Conservation (phyloP, 129 eudicot species). For the Artemisia annua region DNA sequence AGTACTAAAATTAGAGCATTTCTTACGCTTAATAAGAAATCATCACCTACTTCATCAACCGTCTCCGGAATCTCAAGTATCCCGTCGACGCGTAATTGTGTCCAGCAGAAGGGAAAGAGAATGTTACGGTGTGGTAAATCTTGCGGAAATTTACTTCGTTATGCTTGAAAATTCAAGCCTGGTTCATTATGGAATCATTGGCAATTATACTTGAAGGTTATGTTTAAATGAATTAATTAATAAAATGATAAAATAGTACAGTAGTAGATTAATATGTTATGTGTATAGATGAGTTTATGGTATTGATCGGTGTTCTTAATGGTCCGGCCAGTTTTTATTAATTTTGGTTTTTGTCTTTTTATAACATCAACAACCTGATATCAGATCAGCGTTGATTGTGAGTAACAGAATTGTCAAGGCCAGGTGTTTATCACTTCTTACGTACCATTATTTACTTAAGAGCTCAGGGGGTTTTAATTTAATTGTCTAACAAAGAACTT, state of each 20-base stretch:
- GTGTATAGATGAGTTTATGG: too few species aligned
- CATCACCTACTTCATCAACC: constrained; percentile 43
- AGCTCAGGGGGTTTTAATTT: too few species aligned
- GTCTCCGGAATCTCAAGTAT: constrained; percentile 20
- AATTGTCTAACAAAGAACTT: too few species aligned
- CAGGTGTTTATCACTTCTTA: constrained; percentile 14
- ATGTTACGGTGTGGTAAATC: constrained; percentile 24
- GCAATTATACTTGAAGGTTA: constrained; percentile 2
- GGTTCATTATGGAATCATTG: constrained; percentile 54
- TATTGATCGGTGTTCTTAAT: too few species aligned
- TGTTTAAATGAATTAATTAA: too few species aligned
- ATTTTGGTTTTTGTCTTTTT: too few species aligned
- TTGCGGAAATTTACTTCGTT: constrained; percentile 37
- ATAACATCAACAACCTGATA: too few species aligned
- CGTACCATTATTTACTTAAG: too few species aligned
- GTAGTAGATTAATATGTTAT: too few species aligned
- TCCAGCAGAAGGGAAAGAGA: constrained; percentile 32
- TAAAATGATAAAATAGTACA: not conserved
- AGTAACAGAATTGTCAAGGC: too few species aligned
- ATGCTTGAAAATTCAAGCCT: constrained; percentile 50
- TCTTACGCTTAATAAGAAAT: constrained; percentile 28
- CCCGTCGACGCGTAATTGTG: constrained; percentile 16
- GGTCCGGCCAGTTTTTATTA: too few species aligned
- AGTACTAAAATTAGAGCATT: constrained; percentile 67
- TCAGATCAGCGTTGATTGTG: too few species aligned